These are phyloP conservation scores for Cucurbita moschata DNA, from an alignment of 306 rosid species.

Conservation along the genomic window DNA sequence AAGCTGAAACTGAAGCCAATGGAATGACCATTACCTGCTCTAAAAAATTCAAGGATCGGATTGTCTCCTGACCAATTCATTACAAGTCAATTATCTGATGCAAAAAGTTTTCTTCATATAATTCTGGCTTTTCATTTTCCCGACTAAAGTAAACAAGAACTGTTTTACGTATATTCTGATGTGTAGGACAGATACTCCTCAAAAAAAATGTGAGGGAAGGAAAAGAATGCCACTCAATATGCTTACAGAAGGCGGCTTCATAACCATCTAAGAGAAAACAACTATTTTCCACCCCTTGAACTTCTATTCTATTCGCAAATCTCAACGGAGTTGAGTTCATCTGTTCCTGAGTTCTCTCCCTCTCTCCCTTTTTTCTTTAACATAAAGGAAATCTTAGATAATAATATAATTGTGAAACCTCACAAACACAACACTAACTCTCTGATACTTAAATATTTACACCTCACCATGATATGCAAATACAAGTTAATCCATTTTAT, in stretches of 20 bases:
- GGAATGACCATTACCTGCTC: not conserved
- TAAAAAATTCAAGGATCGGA: not conserved
- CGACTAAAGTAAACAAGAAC: not conserved
- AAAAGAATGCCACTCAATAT: not conserved
- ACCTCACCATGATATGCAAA: not conserved
- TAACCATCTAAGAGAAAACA: not conserved
- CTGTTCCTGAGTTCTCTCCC: not conserved
- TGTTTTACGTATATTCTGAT: not conserved
- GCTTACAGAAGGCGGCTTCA: not conserved
- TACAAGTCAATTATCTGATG: not conserved
- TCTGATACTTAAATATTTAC: not conserved
- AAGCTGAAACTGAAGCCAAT: not conserved
- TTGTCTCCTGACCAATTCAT: not conserved
- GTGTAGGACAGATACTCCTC: not conserved
- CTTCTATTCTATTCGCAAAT: not conserved
- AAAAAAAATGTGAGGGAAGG: not conserved
- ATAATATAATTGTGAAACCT: not conserved
- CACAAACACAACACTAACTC: not conserved
- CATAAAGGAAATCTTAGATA: not conserved
- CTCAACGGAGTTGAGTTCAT: not conserved
- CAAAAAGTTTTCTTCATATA: not conserved
- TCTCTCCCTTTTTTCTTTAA: too few relatives aligned
- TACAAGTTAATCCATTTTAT: not conserved
- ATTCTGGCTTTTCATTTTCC: not conserved
- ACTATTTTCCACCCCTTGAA: not conserved